phyloP scores from a whole-genome alignment of 1,284 basidiomycete species.

The Irpex lacteus region DNA sequence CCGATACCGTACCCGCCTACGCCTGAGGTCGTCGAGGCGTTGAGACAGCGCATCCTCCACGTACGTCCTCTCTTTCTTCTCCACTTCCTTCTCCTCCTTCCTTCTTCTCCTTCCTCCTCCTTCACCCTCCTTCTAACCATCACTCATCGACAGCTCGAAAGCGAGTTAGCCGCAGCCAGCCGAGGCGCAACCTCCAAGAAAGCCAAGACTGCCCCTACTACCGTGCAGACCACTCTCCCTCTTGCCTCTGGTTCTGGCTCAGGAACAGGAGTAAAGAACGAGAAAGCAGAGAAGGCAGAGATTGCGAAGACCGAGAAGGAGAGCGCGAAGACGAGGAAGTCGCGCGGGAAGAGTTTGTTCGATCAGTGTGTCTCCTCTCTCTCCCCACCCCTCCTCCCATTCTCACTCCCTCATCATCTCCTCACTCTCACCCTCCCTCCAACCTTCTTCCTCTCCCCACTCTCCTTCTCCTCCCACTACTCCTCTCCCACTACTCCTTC shows the following conservation, averaged over 20 bases:
- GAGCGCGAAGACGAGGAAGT: slow-evolving; percentile 36
- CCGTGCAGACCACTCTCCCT: slow-evolving; percentile 9
- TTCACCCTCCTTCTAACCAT: no score
- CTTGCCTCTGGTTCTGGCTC: slow-evolving; percentile 11
- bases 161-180: slow-evolving; percentile 27
- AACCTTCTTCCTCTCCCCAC: no score
- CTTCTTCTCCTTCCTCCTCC: not conserved
- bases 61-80: slow-evolving; percentile 13
- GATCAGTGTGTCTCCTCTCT: slow-evolving; percentile 27
- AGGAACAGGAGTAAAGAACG: slow-evolving; percentile 26
- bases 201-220: slow-evolving; percentile 30
- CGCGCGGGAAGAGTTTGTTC: slow-evolving; percentile 38
- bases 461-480: no score
- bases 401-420: no score
- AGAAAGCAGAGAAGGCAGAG: slow-evolving; percentile 8
- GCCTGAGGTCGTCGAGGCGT: slow-evolving; percentile 33
- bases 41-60: slow-evolving; percentile 36
- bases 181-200: slow-evolving; percentile 8
- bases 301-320: no score
- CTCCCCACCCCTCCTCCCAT: no score
- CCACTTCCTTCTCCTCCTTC: no score
- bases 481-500: not conserved
- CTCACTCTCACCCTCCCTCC: no score
- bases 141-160: slow-evolving; percentile 31
- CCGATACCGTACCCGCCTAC: slow-evolving; percentile 17